These are phyloP conservation scores for Sphaerostilbella broomeana DNA, from an alignment of 2,329 filamentous ascomycete genomes.

Conservation along the genomic window DNA sequence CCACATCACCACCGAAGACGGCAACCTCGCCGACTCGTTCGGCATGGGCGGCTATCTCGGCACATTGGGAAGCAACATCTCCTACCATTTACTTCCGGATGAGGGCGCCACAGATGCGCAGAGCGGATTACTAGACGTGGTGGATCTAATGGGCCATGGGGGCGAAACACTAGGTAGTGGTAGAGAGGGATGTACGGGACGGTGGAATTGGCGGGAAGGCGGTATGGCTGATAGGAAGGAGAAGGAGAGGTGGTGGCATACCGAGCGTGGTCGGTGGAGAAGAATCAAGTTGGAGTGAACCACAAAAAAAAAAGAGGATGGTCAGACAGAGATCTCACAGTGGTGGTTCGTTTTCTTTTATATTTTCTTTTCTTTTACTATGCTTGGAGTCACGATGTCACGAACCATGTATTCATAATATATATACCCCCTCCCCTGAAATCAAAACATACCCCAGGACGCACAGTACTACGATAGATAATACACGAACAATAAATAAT, in stretches of 20 bases:
- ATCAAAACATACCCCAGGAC: no score
- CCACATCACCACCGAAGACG: constrained; percentile 49
- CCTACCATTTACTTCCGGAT: constrained; percentile 56
- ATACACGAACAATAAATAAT: no score
- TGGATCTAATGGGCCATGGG: constrained; percentile 41
- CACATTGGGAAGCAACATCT: constrained; percentile 48
- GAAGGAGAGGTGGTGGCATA: constrained; percentile 45
- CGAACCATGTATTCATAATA: not conserved
- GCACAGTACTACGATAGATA: no score
- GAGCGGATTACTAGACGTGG: constrained; percentile 47
- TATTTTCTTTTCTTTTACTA: not conserved
- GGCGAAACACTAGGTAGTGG: constrained; percentile 37
- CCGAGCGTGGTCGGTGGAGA: constrained; percentile 41
- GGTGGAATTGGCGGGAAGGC: constrained; percentile 38
- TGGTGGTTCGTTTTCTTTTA: constrained; percentile 5
- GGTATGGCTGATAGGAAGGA: constrained; percentile 39
- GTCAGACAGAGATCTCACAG: no score
- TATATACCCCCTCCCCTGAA: no score
- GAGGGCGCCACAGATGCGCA: constrained; percentile 48
- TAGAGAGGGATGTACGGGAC: constrained; percentile 38
- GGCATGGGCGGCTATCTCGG: constrained; percentile 58
- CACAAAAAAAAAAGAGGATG: no score
- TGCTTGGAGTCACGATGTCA: constrained; percentile 3
- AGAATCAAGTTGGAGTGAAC: constrained; percentile 21
- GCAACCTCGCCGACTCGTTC: constrained; percentile 44